Evolutionary conservation across 2,329 filamentous ascomycete species (phyloP).

Genomic region (Colletotrichum simmondsii): DNA sequence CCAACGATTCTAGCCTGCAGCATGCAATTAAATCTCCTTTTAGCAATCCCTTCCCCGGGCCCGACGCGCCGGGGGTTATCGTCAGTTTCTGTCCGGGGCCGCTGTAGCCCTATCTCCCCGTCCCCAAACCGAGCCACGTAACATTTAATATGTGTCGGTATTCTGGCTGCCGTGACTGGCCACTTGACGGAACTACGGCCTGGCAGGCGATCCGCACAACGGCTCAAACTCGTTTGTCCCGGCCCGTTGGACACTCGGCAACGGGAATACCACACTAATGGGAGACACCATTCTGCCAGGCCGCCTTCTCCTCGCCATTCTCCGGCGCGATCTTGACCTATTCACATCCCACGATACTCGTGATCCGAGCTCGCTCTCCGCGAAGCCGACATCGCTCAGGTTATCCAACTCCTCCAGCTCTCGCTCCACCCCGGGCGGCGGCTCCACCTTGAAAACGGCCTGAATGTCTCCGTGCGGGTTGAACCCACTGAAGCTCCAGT

Average conservation of each 20-base stretch:
- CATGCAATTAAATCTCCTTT: not conserved
- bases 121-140: not conserved
- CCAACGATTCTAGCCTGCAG: not conserved
- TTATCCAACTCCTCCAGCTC: slow-evolving; percentile 41
- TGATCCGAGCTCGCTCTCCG: slow-evolving; percentile 18
- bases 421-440: slow-evolving; percentile 54
- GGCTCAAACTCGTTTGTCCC: slow-evolving; percentile 26
- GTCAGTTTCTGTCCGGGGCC: too few species aligned
- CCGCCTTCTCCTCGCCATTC: slow-evolving; percentile 15
- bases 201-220: slow-evolving; percentile 13
- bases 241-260: slow-evolving; percentile 23
- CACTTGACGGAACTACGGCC: not conserved
- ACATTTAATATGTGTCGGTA: not conserved
- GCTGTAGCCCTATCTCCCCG: not conserved
- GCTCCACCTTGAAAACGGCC: slow-evolving; percentile 69
- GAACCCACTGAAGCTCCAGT: slow-evolving; percentile 43
- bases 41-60: too few species aligned
- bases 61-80: too few species aligned
- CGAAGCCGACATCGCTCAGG: slow-evolving; percentile 31
- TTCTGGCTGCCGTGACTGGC: not conserved
- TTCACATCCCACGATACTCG: slow-evolving; percentile 7
- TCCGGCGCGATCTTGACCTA: slow-evolving; percentile 6
- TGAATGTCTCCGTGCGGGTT: slow-evolving; percentile 69
- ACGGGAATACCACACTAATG: slow-evolving; percentile 27
- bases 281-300: slow-evolving; percentile 25